Evolutionary conservation across 2,329 filamentous ascomycete species (phyloP).

Genomic region (Trichoderma arundinaceum): DNA sequence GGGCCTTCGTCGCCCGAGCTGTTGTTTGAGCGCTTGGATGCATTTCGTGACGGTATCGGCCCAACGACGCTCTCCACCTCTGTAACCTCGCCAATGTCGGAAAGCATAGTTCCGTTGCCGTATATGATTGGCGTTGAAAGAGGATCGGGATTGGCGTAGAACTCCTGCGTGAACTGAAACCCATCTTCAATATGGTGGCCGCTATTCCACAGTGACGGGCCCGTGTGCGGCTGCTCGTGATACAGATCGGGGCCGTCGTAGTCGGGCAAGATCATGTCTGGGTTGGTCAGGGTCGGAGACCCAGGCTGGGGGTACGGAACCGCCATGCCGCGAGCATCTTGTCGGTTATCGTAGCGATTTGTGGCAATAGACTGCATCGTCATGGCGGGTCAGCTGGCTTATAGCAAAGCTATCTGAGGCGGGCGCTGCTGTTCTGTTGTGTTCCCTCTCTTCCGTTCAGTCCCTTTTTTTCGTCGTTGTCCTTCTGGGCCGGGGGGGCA

Average conservation of each 20-base stretch:
- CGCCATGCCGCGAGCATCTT: slow-evolving; percentile 39
- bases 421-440: not conserved
- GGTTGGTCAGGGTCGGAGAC: slow-evolving; percentile 88
- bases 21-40: slow-evolving; percentile 44
- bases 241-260: slow-evolving; percentile 64
- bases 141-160: slow-evolving; percentile 50
- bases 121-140: slow-evolving; percentile 69
- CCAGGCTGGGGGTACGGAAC: slow-evolving; percentile 60
- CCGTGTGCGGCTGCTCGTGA: slow-evolving; percentile 57
- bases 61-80: slow-evolving; percentile 59
- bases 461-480: slow-evolving; percentile 6
- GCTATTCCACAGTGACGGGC: slow-evolving; percentile 60
- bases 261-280: slow-evolving; percentile 90
- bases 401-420: not conserved
- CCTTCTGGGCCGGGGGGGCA: not conserved
- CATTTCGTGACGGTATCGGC: slow-evolving; percentile 47
- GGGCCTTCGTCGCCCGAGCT: slow-evolving; percentile 45
- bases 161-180: slow-evolving; percentile 52
- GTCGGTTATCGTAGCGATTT: slow-evolving; percentile 40
- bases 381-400: slow-evolving; percentile 37
- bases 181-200: slow-evolving; percentile 46
- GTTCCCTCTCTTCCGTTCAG: not conserved
- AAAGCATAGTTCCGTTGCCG: slow-evolving; percentile 71
- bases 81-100: slow-evolving; percentile 66
- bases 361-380: slow-evolving; percentile 40